A percentile compares a stretch with the other conserved stretches of the same genome.
phyloP scores from a whole-genome alignment of 2,329 filamentous ascomycete species.

The Coleophoma cylindrospora region DNA sequence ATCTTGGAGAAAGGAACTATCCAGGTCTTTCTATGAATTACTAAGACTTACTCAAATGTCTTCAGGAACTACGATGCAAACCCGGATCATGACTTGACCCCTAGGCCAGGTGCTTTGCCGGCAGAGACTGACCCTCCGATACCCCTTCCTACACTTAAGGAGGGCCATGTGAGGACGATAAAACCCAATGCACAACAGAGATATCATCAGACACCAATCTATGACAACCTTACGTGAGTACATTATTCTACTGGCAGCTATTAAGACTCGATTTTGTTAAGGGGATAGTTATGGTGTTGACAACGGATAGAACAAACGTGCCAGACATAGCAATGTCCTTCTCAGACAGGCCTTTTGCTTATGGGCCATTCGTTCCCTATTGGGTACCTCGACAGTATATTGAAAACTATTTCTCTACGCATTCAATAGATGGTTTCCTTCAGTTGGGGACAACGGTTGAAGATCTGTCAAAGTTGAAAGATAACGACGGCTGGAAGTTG shows the following conservation, averaged over 20 bases:
- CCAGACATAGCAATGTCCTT: slow-evolving; percentile 52
- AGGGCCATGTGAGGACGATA: slow-evolving; percentile 19
- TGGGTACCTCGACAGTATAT: slow-evolving; percentile 50
- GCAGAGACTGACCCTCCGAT: slow-evolving; percentile 40
- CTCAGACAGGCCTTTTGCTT: slow-evolving; percentile 46
- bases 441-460: slow-evolving; percentile 47
- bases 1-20: too few species aligned
- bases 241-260: too few species aligned
- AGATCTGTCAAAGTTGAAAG: slow-evolving; percentile 33
- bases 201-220: slow-evolving; percentile 44
- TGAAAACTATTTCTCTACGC: slow-evolving; percentile 47
- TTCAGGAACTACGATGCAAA: slow-evolving; percentile 46
- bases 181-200: slow-evolving; percentile 38
- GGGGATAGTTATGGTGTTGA: not conserved
- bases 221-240: slow-evolving; percentile 43
- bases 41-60: too few species aligned
- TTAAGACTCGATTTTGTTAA: not conserved
- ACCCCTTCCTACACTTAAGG: slow-evolving; percentile 28
- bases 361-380: slow-evolving; percentile 51
- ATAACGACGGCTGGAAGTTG: slow-evolving; percentile 36
- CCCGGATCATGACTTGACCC: slow-evolving; percentile 27
- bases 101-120: slow-evolving; percentile 38
- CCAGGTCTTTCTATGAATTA: too few species aligned
- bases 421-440: slow-evolving; percentile 40
- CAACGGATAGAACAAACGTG: slow-evolving; percentile 44